Evolutionary conservation across 75 land plant genomes (phyloP), one percentile per base, ranked within the genome.

Genomic region (Adiantum capillusveneris): DNA sequence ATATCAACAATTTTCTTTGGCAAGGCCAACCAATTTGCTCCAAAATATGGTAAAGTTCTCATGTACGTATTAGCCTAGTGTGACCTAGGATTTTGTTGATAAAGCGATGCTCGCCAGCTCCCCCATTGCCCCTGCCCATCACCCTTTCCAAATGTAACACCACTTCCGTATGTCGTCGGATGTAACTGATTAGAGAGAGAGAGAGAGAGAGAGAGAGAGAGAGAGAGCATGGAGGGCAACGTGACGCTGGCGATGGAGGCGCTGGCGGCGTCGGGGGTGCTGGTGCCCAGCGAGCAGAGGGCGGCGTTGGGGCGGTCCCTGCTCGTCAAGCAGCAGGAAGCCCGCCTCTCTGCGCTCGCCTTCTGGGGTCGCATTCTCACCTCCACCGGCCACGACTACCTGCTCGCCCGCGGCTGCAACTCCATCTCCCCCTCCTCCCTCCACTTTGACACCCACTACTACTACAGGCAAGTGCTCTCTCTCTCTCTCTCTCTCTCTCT

Each of bases 291-390:
- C 25, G 75, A 72, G 57, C 69, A 65, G 43, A 25, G 75, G 50
- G 62, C 69, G 1, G 75, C 63, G 26, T 30, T 72, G 24, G 63
- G 65, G 14, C 41, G 57, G 22, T 73, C 76, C 21, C 65, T 73
- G 11, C 41, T 46, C 18, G 31, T 66, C 21, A 73, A 73, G 71
- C 59, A 67, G 59, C 22, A 27, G 39, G 71, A 73, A n/a, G 76
- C 76, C n/a, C 63, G 71, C 25, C 37, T 73, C 51, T 25, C 25
- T 24, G 69, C 36, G 5, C 58, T 73, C 16, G 58, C 61, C n/a
- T 46, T 73, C 5, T 73, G 76, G 76, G 76, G 76, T 42, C 29
- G 76, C 29, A 44, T 73, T 22, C 60, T 64, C 60, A 67, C 76
- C 12, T 16, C 56, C 11, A 61, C 58, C 19, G 76, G 76, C 1